Evolutionary conservation across 768 basidiomycete species (phyloP).

Genomic region (Termitomyces sp.): DNA sequence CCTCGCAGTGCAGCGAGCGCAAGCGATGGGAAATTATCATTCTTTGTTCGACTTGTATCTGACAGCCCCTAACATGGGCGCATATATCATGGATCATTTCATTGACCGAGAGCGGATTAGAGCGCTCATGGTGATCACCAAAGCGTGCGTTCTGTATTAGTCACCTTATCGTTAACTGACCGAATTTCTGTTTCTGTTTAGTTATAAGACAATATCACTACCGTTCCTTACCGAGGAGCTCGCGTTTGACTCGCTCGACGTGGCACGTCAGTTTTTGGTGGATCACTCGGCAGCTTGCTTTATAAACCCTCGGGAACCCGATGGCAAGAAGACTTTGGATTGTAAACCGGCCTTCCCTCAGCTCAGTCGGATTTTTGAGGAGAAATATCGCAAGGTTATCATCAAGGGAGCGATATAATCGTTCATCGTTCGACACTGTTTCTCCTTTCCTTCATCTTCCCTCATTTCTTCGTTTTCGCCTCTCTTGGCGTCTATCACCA

Average conservation of each 20-base stretch:
- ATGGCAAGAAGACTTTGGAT: slow-evolving; percentile 62
- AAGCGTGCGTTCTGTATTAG: slow-evolving; percentile 61
- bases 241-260: slow-evolving; percentile 66
- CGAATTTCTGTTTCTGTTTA: slow-evolving; percentile 24
- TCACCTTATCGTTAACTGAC: background rate
- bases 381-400: slow-evolving; percentile 80
- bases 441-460: slow-evolving; percentile 14
- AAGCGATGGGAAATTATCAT: slow-evolving; percentile 93
- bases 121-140: slow-evolving; percentile 85
- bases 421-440: background rate
- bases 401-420: slow-evolving; percentile 88
- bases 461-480: slow-evolving; percentile 15
- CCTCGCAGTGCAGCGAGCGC: slow-evolving; percentile 79
- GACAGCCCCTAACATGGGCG: slow-evolving; percentile 92
- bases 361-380: slow-evolving; percentile 63
- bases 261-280: slow-evolving; percentile 62
- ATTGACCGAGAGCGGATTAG: slow-evolving; percentile 85
- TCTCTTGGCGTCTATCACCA: slow-evolving; percentile 1
- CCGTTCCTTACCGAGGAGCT: slow-evolving; percentile 75
- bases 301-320: slow-evolving; percentile 55
- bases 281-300: slow-evolving; percentile 65
- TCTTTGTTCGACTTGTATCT: slow-evolving; percentile 81
- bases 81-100: slow-evolving; percentile 99
- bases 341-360: slow-evolving; percentile 56
- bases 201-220: slow-evolving; percentile 79